Evolutionary conservation across 2,329 filamentous ascomycete species (phyloP).

Genomic region (Cucurbitaria berberidis): DNA sequence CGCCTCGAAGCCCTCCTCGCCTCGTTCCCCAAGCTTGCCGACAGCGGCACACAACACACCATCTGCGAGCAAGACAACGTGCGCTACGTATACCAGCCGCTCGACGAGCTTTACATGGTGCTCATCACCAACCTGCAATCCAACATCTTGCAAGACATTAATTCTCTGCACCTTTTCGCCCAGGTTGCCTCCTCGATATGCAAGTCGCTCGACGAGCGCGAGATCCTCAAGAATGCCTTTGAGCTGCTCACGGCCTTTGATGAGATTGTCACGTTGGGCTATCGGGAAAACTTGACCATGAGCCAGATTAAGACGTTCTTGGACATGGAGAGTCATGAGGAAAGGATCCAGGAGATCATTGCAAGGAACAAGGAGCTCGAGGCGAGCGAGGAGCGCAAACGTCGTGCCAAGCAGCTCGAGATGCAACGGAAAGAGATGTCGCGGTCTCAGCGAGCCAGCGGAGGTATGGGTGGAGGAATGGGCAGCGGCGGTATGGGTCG

Average conservation of each 20-base stretch:
- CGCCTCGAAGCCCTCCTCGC: slow-evolving; percentile 95
- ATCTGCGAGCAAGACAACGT: slow-evolving; percentile 99
- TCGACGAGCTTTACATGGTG: slow-evolving; percentile 99
- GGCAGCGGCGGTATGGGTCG: slow-evolving; percentile 64
- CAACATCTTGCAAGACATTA: slow-evolving; percentile 99
- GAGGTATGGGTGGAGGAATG: slow-evolving; percentile 37
- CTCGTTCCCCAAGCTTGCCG: slow-evolving; percentile 96
- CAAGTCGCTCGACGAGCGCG: slow-evolving; percentile 92
- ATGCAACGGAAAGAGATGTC: slow-evolving; percentile 98
- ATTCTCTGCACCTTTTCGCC: slow-evolving; percentile 95
- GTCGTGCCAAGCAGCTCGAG: slow-evolving; percentile 97
- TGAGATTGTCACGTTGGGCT: slow-evolving; percentile 93
- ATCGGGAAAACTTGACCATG: slow-evolving; percentile 93
- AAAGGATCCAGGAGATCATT: slow-evolving; percentile 84
- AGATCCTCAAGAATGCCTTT: slow-evolving; percentile 93
- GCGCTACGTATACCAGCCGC: slow-evolving; percentile 97
- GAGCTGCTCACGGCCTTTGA: slow-evolving; percentile 97
- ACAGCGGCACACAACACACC: slow-evolving; percentile 95
- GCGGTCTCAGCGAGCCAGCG: slow-evolving; percentile 66
- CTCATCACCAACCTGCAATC: slow-evolving; percentile 99
- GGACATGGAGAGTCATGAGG: slow-evolving; percentile 99
- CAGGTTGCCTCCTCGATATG: slow-evolving; percentile 97
- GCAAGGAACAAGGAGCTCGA: slow-evolving; percentile 95
- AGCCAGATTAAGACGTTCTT: slow-evolving; percentile 99
- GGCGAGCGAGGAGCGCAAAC: slow-evolving; percentile 96